A percentile compares a stretch with the other conserved stretches of the same genome.
These are phyloP conservation scores for Copromyces sp. DNA, from an alignment of 495 filamentous ascomycete species.

Conservation along the genomic window DNA sequence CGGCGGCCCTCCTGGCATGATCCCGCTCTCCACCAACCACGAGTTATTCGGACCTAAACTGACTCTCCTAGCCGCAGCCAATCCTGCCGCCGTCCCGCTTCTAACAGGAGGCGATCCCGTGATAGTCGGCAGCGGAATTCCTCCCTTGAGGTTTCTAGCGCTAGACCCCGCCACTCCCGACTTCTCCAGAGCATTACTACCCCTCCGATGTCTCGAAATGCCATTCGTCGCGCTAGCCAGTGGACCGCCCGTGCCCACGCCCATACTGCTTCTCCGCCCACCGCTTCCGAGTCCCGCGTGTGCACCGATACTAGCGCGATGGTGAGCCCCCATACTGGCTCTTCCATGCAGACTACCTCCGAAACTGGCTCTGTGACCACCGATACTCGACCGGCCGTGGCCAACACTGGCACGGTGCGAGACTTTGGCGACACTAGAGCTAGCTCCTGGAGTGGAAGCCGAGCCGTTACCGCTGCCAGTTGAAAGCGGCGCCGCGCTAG, in stretches of 20 bases:
- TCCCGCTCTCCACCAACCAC: slow-evolving; percentile 3
- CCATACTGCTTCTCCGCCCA: background rate
- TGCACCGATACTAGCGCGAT: background rate
- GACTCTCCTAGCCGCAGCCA: background rate
- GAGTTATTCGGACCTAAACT: background rate
- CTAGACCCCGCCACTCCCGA: slow-evolving; percentile 23
- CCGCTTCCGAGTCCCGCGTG: background rate
- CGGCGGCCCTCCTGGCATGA: slow-evolving; percentile 19
- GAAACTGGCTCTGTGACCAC: background rate
- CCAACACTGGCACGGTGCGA: background rate
- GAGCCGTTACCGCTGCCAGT: slow-evolving; percentile 16
- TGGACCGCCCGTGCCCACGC: slow-evolving; percentile 8
- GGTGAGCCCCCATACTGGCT: background rate
- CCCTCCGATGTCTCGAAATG: slow-evolving; percentile 32
- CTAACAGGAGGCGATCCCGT: slow-evolving; percentile 30
- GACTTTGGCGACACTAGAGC: background rate
- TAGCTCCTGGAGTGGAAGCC: slow-evolving; percentile 11
- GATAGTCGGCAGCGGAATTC: slow-evolving; percentile 28
- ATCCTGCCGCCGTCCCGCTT: background rate
- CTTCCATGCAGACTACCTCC: background rate
- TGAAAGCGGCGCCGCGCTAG: slow-evolving; percentile 2
- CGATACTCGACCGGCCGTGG: background rate
- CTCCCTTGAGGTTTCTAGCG: background rate
- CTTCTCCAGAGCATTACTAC: slow-evolving; percentile 12
- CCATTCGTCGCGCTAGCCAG: slow-evolving; percentile 34